These are phyloP conservation scores for Starmera dryadoides DNA, from an alignment of 805 yeast species.

Conservation along the genomic window DNA sequence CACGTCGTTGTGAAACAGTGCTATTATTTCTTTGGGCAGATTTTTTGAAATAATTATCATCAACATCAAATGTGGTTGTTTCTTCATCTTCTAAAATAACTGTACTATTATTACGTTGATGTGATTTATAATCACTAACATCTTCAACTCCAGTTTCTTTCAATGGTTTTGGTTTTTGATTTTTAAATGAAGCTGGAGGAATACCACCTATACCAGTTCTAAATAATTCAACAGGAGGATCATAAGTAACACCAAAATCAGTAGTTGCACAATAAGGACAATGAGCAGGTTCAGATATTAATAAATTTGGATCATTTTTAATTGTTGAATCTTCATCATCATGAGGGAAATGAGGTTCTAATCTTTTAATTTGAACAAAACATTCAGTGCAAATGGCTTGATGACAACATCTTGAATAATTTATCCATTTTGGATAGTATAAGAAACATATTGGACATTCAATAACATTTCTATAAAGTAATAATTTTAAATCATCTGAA, in stretches of 20 bases:
- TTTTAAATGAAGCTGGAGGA: constrained; percentile 37
- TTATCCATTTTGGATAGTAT: constrained; percentile 71
- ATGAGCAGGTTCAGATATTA: constrained; percentile 79
- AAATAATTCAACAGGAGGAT: constrained; percentile 49
- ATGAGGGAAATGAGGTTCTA: constrained; percentile 92
- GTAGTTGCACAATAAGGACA: constrained; percentile 93
- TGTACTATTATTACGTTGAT: background rate
- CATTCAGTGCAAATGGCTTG: constrained; percentile 96
- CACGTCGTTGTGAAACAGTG: constrained; percentile 27
- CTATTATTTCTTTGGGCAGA: background rate
- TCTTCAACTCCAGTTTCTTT: too few species aligned
- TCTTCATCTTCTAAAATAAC: constrained; percentile 7
- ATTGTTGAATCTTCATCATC: constrained; percentile 39
- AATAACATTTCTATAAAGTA: constrained; percentile 56
- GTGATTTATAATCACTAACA: too few species aligned
- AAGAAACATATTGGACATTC: constrained; percentile 97
- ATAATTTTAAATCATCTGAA: constrained; percentile 38
- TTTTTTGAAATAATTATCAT: constrained; percentile 10
- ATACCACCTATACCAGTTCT: constrained; percentile 51
- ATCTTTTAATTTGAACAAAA: constrained; percentile 88
- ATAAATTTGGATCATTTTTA: constrained; percentile 44
- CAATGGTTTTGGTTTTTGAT: constrained; percentile 3
- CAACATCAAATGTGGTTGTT: constrained; percentile 6
- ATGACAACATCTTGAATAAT: constrained; percentile 78
- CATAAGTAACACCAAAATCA: constrained; percentile 77